Evolutionary conservation across 2,329 filamentous ascomycete species (phyloP), one percentile per base, ranked within the genome.

Genomic region (Diaporthe nobilis): DNA sequence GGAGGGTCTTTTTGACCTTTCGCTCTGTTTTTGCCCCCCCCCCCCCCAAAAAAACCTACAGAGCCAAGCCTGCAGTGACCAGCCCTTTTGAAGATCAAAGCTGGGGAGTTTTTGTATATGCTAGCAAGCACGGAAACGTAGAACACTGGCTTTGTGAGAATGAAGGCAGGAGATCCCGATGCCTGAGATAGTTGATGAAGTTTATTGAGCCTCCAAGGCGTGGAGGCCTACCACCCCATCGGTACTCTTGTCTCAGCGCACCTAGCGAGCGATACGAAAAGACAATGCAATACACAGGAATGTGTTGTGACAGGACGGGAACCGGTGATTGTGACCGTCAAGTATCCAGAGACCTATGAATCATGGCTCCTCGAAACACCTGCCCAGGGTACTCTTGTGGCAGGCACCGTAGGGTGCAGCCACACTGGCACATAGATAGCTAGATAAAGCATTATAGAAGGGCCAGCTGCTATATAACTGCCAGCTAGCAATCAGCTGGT

Each of bases 1-100:
- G 42, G 61, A 47, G n/a, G 60, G 60, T 63, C 34, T 58, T 58
- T 58, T 58, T 58, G 28, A 34, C 13, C 60, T 44, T 28, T 63
- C 28, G 12, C 1, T n/a, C n/a, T 10, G 20, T 22, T 63, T 47
- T 42, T 25, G 12, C 2, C 4, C 34, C 12, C 34, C 22, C 42
- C 31, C 31, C 31, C 31, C 31, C 28, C 28, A 28, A n/a, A n/a
- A n/a, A 31, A 31, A 17, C n/a, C 10, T 4, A 25, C 12, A 55
- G 13, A 25, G 1, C 22, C 57, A 13, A n/a, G 7, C 9, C 34
- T 37, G 34, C 12, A 37, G 22, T 25, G 20, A 42, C 25, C 55
- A 34, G 15, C 55, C 39, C 25, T n/a, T 13, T n/a, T 39, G 37
- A 28, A 28, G 4, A 4, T 61, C 8, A 22, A 10, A 20, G 2